phyloP scores from a whole-genome alignment of 176 grass and related monocot genomes.

The Panicum miliaceum region DNA sequence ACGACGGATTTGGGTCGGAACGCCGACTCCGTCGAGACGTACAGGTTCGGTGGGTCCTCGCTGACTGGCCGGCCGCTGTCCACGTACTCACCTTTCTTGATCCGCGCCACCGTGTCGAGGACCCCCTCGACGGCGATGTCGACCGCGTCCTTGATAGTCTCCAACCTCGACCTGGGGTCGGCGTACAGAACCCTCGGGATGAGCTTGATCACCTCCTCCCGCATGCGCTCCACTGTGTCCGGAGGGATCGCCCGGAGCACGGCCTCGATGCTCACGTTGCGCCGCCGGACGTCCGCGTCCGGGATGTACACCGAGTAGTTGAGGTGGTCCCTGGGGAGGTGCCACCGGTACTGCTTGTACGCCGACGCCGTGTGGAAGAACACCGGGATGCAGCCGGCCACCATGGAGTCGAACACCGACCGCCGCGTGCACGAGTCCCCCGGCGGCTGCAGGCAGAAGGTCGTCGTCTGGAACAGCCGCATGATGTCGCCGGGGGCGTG shows the following conservation, averaged over 20 bases:
- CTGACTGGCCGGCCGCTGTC: not conserved
- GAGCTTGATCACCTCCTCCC: slow-evolving; percentile 50
- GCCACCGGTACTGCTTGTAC: slow-evolving; percentile 58
- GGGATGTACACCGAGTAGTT: slow-evolving; percentile 56
- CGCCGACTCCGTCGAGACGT: not conserved
- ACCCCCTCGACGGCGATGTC: slow-evolving; percentile 53
- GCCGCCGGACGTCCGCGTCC: slow-evolving; percentile 23
- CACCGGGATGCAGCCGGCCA: slow-evolving; percentile 61
- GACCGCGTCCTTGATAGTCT: slow-evolving; percentile 51
- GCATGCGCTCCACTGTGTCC: slow-evolving; percentile 44
- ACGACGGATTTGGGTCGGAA: not conserved
- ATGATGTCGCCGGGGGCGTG: slow-evolving; percentile 48
- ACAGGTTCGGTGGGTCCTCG: not conserved
- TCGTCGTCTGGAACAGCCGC: slow-evolving; percentile 50
- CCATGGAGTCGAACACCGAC: slow-evolving; percentile 60
- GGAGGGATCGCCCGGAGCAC: slow-evolving; percentile 44
- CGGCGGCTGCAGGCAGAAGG: slow-evolving; percentile 64
- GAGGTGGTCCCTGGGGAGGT: slow-evolving; percentile 40
- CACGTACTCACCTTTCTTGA: not conserved
- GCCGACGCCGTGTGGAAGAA: slow-evolving; percentile 55
- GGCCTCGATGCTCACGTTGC: slow-evolving; percentile 54
- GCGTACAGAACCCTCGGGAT: slow-evolving; percentile 53
- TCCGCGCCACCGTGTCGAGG: slow-evolving; percentile 18
- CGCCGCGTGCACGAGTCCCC: slow-evolving; percentile 57
- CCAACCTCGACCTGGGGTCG: slow-evolving; percentile 45